Base-by-base conservation (phyloP, 306 rosid species). In the Cucurbita ficifolia region DNA sequence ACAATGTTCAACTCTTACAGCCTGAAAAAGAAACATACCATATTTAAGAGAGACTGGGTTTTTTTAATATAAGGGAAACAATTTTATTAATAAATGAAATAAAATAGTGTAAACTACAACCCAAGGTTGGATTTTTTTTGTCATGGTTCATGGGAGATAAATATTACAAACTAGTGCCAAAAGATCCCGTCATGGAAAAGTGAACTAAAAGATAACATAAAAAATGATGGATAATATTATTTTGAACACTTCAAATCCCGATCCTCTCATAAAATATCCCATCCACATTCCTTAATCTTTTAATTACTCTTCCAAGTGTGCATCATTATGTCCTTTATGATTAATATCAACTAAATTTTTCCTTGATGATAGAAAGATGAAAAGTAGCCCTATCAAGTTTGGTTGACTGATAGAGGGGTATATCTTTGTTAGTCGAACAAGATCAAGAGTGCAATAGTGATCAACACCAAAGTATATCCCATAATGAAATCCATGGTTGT, bases 1-100 rank as follows among this genome's bases (percentile, higher is more conserved):
- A 80, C 99, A 95, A 75, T 95, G 99, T 73, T 95, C 99, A 57
- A 95, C 87, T 87, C 91, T 88, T 22, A 95, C 91, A 70, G 99
- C 99, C 99, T 95, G 92, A 72, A 73, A 88, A 78, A 61, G 24
- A 68, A 79, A 77, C 55, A 55, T n/a, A 63, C n/a, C 29, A 33
- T 46, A 75, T 39, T 60, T 68, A 14, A 52, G 21, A 73, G 33
- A 29, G 3, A 22, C 24, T 2, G 3, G 33, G 33, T 2, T 29
- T 29, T 29, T 29, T 29, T 29, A 29, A 29, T 29, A 29, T 29
- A 29, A 29, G 33, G 33, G 33, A 29, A 29, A 29, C 33, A 29
- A 29, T 29, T 29, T 29, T 29, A 29, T 29, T 29, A 29, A 29
- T 29, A 29, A 29, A 29, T 29, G 33, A 29, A 29, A 29, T 29